Base-by-base conservation (phyloP, 2,329 filamentous ascomycete genomes). In the Colletotrichum sp. region DNA sequence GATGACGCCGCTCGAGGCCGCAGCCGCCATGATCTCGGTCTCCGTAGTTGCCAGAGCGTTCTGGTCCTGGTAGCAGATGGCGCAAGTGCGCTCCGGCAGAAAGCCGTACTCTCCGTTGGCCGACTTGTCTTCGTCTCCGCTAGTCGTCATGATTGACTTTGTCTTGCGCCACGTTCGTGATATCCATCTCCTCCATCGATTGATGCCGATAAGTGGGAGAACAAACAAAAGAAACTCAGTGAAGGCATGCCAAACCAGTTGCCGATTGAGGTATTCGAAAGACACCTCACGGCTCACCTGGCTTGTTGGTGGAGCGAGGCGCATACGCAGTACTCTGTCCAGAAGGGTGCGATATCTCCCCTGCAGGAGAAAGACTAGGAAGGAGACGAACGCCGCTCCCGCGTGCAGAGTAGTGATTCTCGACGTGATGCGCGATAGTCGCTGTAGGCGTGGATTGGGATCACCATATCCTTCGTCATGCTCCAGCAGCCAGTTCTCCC, bases 231-330 rank as follows among this genome's bases (percentile, higher is more conserved):
- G 89, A 81, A 99, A 99, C 84, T 99, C 97, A 30, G 97, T 99
- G 81, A 99, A 98, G n/a, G 97, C 97, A 85, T 99, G 97, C 97
- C 97, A 99, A 49, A 99, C 97, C 13, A 99, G 92, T 86, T 99
- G 97, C 64, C 97, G 93, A 84, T 99, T 99, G 66, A 99, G 91
- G 82, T 98, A 99, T 86, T 99, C 97, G 83, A 99, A 99, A 2
- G 95, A 98, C 30, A 99, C 96, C 85, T 99, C 96, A 36, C 96
- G 91, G 82, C 92, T 95, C 78, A 98, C 94, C 82, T 98, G 95
- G 81, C 92, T 95, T 5, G 94, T 96, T 7, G 95, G 94, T 9
- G 97, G 94, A 5, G 95, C 94, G 61, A 99, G 91, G 71, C 96
- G 93, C 84, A 99, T 93, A 75, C 95, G 91, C 71, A 99, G 88